Evolutionary conservation across 257 asterid genomes (phyloP).

Genomic region (Echium plantagineum): DNA sequence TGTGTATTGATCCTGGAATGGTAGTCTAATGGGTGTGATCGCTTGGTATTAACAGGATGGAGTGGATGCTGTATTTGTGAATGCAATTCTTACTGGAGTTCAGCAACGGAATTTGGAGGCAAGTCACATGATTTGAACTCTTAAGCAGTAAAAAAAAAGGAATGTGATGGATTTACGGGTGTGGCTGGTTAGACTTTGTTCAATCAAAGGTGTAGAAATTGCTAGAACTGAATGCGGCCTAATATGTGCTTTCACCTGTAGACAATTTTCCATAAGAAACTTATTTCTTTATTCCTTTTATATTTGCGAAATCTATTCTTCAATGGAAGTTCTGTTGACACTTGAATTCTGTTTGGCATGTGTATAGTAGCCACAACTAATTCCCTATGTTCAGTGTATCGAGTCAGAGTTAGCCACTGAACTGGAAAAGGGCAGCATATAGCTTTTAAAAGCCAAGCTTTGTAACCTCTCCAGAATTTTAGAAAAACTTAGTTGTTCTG

Average conservation of each 20-base stretch:
- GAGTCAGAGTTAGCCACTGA: not conserved
- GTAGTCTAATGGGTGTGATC: not conserved
- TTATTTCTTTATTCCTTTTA: no score
- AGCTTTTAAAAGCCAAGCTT: not conserved
- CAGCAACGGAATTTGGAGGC: constrained; percentile 94
- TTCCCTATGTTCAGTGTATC: not conserved
- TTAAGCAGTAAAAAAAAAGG: not conserved
- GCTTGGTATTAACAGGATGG: constrained; percentile 33
- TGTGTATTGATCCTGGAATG: constrained; percentile 1
- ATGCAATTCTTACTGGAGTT: constrained; percentile 65
- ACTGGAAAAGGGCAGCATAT: not conserved
- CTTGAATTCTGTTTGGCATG: not conserved
- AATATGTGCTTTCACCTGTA: not conserved
- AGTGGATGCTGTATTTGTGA: constrained; percentile 84
- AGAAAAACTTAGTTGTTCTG: not conserved
- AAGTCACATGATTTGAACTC: constrained; percentile 16
- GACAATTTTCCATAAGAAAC: no score
- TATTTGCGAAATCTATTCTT: not conserved
- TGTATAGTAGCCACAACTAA: not conserved
- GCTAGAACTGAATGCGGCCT: not conserved
- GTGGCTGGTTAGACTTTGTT: not conserved
- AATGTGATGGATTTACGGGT: not conserved
- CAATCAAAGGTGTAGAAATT: not conserved
- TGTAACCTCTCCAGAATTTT: not conserved
- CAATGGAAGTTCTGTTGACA: not conserved